These are phyloP conservation scores for Citrus australasica DNA, from an alignment of 345 rosid species.

Conservation along the genomic window DNA sequence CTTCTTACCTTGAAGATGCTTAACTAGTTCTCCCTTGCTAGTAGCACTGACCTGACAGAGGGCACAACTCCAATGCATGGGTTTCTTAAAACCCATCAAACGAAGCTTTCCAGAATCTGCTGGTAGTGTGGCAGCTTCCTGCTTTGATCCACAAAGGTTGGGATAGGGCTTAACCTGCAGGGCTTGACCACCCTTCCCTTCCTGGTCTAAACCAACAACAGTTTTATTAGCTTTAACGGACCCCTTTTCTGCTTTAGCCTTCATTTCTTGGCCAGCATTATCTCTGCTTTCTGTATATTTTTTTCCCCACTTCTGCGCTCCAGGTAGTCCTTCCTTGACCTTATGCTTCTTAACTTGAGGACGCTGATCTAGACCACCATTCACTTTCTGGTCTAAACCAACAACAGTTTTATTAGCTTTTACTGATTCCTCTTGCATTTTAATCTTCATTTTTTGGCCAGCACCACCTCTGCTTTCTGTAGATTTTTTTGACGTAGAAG, in stretches of 20 bases:
- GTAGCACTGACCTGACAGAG: no score
- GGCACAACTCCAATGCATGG: no score
- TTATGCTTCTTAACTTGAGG: not conserved
- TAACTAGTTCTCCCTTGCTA: no score
- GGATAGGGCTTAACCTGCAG: no score
- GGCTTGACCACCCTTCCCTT: not conserved
- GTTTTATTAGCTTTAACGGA: no score
- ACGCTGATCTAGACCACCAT: not conserved
- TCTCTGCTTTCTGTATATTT: constrained; percentile 23
- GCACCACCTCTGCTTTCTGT: not conserved
- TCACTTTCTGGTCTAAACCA: constrained; percentile 13
- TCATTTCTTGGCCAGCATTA: not conserved
- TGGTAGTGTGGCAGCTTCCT: no score
- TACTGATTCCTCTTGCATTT: constrained; percentile 4
- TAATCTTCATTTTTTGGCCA: not conserved
- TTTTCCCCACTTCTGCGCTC: not conserved
- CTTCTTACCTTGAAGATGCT: no score
- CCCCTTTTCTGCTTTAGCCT: no score
- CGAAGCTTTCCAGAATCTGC: no score
- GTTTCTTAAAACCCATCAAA: no score
- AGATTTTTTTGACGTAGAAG: constrained; percentile 5
- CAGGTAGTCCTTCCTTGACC: not conserved
- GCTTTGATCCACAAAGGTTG: no score
- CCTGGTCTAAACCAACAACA: not conserved
- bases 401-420: constrained; percentile 8